These are phyloP conservation scores for Neopestalotiopsis clavispora DNA, from an alignment of 2,329 filamentous ascomycete genomes.

Conservation along the genomic window DNA sequence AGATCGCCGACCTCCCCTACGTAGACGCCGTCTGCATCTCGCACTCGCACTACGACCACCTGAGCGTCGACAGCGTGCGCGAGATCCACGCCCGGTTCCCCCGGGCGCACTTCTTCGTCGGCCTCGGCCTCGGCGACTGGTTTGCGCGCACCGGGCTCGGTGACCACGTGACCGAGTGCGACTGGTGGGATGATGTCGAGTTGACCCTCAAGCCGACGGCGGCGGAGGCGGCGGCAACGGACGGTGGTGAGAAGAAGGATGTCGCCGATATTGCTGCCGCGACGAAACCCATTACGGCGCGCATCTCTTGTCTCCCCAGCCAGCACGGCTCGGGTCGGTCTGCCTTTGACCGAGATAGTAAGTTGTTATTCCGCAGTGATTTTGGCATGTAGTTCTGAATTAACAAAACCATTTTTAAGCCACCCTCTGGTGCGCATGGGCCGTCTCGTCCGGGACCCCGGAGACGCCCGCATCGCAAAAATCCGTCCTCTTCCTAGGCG, in stretches of 20 bases:
- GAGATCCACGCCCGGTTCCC: conserved; percentile 75
- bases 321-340: conserved; percentile 80
- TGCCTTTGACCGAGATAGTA: conserved; percentile 62
- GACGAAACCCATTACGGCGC: conserved; percentile 65
- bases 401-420: conserved; percentile 25
- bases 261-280: conserved; percentile 33
- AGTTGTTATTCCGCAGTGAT: not conserved
- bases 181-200: conserved; percentile 91
- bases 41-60: conserved; percentile 92
- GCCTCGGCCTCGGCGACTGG: conserved; percentile 82
- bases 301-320: conserved; percentile 78
- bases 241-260: conserved; percentile 33
- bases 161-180: conserved; percentile 81
- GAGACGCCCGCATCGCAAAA: conserved; percentile 47
- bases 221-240: conserved; percentile 11
- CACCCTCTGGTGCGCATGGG: conserved; percentile 91
- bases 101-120: conserved; percentile 85
- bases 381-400: too few relatives aligned
- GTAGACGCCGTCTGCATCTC: conserved; percentile 82
- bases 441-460: conserved; percentile 64
- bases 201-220: conserved; percentile 56
- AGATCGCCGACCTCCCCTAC: conserved; percentile 76
- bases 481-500: conserved; percentile 87
- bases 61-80: conserved; percentile 76
- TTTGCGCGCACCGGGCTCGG: conserved; percentile 71